phyloP scores from a whole-genome alignment of 495 filamentous ascomycete species.

The Clohesyomyces aquaticus region DNA sequence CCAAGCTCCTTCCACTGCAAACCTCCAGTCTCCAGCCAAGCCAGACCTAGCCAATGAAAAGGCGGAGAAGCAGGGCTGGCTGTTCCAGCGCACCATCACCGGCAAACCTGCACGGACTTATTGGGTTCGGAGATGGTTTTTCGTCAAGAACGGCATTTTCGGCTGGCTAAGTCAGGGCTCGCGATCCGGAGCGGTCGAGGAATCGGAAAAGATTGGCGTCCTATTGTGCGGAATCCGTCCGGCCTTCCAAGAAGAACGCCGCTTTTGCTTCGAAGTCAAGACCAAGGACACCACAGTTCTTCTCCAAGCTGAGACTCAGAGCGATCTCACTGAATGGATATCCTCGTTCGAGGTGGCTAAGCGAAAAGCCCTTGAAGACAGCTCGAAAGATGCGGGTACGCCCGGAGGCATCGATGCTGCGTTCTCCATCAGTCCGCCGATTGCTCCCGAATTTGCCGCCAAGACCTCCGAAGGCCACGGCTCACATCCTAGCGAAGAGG shows the following conservation, averaged over 20 bases:
- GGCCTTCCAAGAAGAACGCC: slow-evolving; percentile 86
- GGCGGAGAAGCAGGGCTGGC: slow-evolving; percentile 90
- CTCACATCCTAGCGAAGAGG: slow-evolving; percentile 62
- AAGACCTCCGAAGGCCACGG: slow-evolving; percentile 70
- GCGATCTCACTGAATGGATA: slow-evolving; percentile 89
- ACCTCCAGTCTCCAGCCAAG: slow-evolving; percentile 51
- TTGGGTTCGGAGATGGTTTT: slow-evolving; percentile 94
- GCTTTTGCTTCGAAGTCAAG: slow-evolving; percentile 98
- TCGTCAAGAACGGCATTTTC: slow-evolving; percentile 92
- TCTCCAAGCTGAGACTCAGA: slow-evolving; percentile 90
- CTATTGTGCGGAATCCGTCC: slow-evolving; percentile 89
- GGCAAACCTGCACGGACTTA: slow-evolving; percentile 85
- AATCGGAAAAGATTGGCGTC: slow-evolving; percentile 95
- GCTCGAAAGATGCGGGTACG: slow-evolving; percentile 61
- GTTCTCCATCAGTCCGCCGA: slow-evolving; percentile 87
- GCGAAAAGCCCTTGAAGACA: slow-evolving; percentile 83
- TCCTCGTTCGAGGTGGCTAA: slow-evolving; percentile 91
- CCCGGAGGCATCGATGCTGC: slow-evolving; percentile 74
- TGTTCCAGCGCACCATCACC: slow-evolving; percentile 78
- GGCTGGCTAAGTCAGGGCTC: slow-evolving; percentile 89
- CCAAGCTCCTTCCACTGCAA: slow-evolving; percentile 64
- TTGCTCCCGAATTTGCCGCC: slow-evolving; percentile 85
- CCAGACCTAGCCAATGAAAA: slow-evolving; percentile 42
- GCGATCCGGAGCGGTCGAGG: slow-evolving; percentile 84
- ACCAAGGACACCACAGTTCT: slow-evolving; percentile 91